Percentiles rank a stretch among this genome's conserved stretches.
Conservation (phyloP, 257 asterid genomes). For the Salvia hispanica region DNA sequence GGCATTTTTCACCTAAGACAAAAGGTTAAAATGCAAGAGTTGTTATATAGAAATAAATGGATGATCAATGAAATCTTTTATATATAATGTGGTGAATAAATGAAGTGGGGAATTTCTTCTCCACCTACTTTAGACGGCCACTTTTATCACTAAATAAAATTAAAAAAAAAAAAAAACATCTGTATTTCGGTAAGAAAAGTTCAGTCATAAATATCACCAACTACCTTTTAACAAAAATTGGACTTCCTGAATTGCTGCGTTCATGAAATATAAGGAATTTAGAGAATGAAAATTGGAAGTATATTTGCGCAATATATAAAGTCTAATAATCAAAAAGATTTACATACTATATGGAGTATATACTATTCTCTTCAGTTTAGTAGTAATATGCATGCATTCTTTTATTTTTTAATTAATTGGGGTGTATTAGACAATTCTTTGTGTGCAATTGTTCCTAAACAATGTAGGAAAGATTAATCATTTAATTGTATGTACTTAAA, state of each 20-base stretch:
- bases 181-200: conserved; percentile 7
- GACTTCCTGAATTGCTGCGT: neutral
- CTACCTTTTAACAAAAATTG: conserved; percentile 31
- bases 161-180: neutral
- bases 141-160: neutral
- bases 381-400: too few relatives aligned
- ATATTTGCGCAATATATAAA: too few relatives aligned
- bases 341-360: too few relatives aligned
- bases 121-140: conserved; percentile 38
- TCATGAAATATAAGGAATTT: neutral
- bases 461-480: too few relatives aligned
- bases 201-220: conserved; percentile 34
- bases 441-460: too few relatives aligned
- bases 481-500: too few relatives aligned
- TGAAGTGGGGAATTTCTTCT: conserved; percentile 36
- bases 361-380: too few relatives aligned
- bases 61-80: conserved; percentile 8
- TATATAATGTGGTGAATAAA: conserved; percentile 43
- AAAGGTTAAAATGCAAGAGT: conserved; percentile 20
- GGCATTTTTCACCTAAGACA: conserved; percentile 13
- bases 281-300: neutral
- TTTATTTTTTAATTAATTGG: too few relatives aligned
- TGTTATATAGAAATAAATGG: neutral
- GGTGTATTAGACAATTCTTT: too few relatives aligned
- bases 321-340: too few relatives aligned